A percentile compares a stretch with the other conserved stretches of the same genome.
Conservation (phyloP, 495 filamentous ascomycete species). For the Penicillium waksmanii region DNA sequence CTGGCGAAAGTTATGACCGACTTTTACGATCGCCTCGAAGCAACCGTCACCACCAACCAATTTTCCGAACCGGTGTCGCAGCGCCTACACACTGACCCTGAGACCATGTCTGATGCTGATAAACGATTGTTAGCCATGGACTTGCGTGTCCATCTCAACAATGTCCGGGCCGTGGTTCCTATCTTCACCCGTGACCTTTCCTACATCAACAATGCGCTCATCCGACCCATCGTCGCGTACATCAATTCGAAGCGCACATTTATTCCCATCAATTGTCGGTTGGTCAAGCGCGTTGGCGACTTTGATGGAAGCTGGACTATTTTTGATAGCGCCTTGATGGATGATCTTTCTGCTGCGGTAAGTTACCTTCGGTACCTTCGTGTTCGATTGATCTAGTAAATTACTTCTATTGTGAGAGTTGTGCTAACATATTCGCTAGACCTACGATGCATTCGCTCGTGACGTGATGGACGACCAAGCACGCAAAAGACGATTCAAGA, state of each 20-base stretch:
- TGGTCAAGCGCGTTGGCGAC: slow-evolving; percentile 83
- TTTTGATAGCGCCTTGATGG: slow-evolving; percentile 92
- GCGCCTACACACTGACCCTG: slow-evolving; percentile 12
- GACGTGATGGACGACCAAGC: slow-evolving; percentile 86
- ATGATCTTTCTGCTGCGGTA: slow-evolving; percentile 89
- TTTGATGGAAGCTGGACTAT: slow-evolving; percentile 97
- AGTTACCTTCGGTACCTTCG: slow-evolving; percentile 13
- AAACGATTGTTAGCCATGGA: slow-evolving; percentile 86
- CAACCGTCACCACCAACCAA: slow-evolving; percentile 78
- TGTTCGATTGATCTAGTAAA: background rate
- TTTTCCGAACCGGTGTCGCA: slow-evolving; percentile 34
- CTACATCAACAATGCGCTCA: slow-evolving; percentile 93
- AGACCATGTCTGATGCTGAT: slow-evolving; percentile 42
- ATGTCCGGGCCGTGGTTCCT: slow-evolving; percentile 87
- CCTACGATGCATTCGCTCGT: slow-evolving; percentile 87
- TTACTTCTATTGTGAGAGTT: background rate
- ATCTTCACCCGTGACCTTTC: slow-evolving; percentile 88
- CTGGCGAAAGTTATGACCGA: slow-evolving; percentile 90
- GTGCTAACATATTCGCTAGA: slow-evolving; percentile 40
- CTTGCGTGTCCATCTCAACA: slow-evolving; percentile 85
- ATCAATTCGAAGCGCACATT: slow-evolving; percentile 93
- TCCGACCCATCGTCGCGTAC: slow-evolving; percentile 97
- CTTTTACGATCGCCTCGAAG: slow-evolving; percentile 92
- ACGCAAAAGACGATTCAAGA: slow-evolving; percentile 84
- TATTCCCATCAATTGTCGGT: slow-evolving; percentile 91